A percentile compares a stretch with the other conserved stretches of the same genome.
Evolutionary conservation across 164 flowering plant species (phyloP).

Genomic region (Annona squamosa): DNA sequence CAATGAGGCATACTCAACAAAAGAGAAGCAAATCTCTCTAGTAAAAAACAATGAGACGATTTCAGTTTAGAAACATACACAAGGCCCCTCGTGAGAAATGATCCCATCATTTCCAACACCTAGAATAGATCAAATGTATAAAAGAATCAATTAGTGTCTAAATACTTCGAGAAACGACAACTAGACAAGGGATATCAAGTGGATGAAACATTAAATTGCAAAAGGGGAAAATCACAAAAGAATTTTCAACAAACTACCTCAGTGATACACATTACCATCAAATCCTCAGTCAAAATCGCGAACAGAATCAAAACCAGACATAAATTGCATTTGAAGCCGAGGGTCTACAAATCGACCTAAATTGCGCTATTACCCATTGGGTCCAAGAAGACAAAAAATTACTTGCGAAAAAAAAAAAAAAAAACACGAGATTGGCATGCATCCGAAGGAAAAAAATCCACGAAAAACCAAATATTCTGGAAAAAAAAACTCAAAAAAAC

Average conservation of each 20-base stretch:
- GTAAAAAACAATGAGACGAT: neutral
- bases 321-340: neutral
- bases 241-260: neutral
- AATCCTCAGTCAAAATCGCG: no score
- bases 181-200: no score
- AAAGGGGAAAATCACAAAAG: neutral
- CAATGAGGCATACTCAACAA: neutral
- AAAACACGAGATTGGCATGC: neutral
- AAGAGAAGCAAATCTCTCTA: neutral
- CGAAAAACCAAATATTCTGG: neutral
- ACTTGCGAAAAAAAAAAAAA: neutral
- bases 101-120: slow-evolving; percentile 65
- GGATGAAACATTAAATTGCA: no score
- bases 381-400: neutral
- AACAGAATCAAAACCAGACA: no score
- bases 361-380: slow-evolving; percentile 4
- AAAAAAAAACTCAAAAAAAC: neutral
- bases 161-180: no score
- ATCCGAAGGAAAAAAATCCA: no score
- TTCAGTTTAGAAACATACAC: slow-evolving; percentile 43
- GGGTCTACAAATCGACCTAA: neutral
- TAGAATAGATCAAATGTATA: neutral
- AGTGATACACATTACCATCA: neutral
- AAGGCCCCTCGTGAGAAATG: slow-evolving; percentile 80
- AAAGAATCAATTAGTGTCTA: no score